Evolutionary conservation across 192 early-diverging fungal species (phyloP).

Genomic region (Backusella luteola): DNA sequence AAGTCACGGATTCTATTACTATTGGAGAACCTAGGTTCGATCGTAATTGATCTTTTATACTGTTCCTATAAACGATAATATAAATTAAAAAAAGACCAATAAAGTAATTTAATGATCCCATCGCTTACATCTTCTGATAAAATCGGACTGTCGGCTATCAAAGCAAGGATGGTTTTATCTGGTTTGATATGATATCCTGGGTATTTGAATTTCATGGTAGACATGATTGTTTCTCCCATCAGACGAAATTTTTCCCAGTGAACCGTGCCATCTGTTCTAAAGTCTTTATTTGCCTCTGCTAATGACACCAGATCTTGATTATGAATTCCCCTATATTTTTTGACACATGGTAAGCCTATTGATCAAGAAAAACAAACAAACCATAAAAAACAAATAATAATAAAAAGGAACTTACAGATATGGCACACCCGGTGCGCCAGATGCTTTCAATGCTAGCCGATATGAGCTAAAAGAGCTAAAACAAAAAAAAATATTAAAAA

Average conservation of each 20-base stretch:
- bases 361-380: background rate
- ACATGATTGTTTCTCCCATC: conserved; percentile 43
- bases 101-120: background rate
- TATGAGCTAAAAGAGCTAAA: conserved; percentile 63
- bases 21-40: conserved; percentile 17
- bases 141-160: conserved; percentile 26
- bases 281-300: conserved; percentile 69
- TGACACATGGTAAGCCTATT: background rate
- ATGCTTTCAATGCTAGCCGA: conserved; percentile 59
- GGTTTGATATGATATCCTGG: conserved; percentile 22
- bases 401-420: conserved; percentile 61
- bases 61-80: conserved; percentile 1
- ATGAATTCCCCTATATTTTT: conserved; percentile 49
- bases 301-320: conserved; percentile 70
- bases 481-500: background rate
- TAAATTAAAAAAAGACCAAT: background rate
- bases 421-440: conserved; percentile 66
- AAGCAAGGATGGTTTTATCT: conserved; percentile 19
- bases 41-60: conserved; percentile 10
- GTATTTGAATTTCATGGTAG: conserved; percentile 24
- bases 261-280: conserved; percentile 58
- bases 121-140: conserved; percentile 29
- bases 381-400: background rate
- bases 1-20: conserved; percentile 20
- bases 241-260: conserved; percentile 74